These are phyloP conservation scores for Sphaerostilbella broomeana DNA, from an alignment of 2,329 filamentous ascomycete species.

Conservation along the genomic window DNA sequence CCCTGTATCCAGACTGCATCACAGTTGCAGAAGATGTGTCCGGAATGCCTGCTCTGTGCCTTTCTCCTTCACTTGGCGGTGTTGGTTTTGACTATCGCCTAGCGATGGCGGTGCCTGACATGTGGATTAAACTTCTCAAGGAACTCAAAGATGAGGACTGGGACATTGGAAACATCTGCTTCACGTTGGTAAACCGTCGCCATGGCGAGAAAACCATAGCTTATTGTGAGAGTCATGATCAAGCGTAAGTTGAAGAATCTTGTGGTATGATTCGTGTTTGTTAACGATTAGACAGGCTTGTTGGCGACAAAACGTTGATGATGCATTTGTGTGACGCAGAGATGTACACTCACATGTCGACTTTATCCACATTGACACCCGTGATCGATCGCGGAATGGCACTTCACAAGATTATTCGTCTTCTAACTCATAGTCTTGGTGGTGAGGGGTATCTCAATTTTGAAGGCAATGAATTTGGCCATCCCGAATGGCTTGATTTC, in stretches of 20 bases:
- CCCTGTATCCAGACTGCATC: conserved; percentile 79
- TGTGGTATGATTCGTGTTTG: conserved; percentile 12
- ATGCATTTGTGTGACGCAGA: conserved; percentile 98
- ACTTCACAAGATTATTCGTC: conserved; percentile 94
- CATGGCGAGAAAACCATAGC: conserved; percentile 98
- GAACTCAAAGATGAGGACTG: conserved; percentile 86
- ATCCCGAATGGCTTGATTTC: conserved; percentile 98
- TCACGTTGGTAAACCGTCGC: conserved; percentile 84
- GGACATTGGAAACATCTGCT: conserved; percentile 80
- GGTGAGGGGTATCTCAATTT: conserved; percentile 98
- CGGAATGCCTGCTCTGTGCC: conserved; percentile 94
- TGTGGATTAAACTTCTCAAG: conserved; percentile 99
- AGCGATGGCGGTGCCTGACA: conserved; percentile 94
- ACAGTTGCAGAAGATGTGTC: conserved; percentile 97
- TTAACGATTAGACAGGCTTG: conserved; percentile 52
- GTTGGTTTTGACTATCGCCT: conserved; percentile 96
- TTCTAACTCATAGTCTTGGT: conserved; percentile 84
- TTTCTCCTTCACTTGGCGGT: conserved; percentile 78
- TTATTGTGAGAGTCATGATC: conserved; percentile 94
- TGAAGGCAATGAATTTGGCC: conserved; percentile 96
- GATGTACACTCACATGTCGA: conserved; percentile 97
- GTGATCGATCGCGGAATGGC: conserved; percentile 86
- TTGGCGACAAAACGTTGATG: conserved; percentile 93
- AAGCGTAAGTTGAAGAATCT: conserved; percentile 63
- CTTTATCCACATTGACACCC: conserved; percentile 72